Conservation (phyloP, 1,284 basidiomycete species). For the Rhodotorula sp. region DNA sequence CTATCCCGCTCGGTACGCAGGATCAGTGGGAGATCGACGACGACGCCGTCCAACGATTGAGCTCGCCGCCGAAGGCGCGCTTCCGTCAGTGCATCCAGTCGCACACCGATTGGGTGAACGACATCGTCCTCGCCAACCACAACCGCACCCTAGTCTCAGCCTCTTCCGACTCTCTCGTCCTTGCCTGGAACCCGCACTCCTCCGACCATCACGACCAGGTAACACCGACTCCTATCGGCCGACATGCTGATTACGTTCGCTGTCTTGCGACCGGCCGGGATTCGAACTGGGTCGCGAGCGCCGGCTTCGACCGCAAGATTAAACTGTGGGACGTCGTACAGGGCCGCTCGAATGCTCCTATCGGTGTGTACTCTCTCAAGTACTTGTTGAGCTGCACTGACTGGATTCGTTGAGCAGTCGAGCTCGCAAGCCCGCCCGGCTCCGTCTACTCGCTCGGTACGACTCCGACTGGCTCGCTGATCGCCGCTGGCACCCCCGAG, state of each 20-base stretch:
- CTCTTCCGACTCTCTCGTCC: constrained; percentile 92
- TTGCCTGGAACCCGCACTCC: constrained; percentile 88
- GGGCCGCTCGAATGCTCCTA: constrained; percentile 47
- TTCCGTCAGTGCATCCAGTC: constrained; percentile 83
- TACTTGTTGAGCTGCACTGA: constrained; percentile 43
- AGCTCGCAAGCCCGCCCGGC: constrained; percentile 39
- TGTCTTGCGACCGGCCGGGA: constrained; percentile 72
- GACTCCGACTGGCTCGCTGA: constrained; percentile 71
- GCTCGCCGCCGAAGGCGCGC: constrained; percentile 18
- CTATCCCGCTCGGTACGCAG: constrained; percentile 59
- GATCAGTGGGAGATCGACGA: constrained; percentile 74
- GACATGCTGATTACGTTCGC: constrained; percentile 88
- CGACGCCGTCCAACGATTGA: constrained; percentile 32
- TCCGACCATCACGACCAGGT: constrained; percentile 56
- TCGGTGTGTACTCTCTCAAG: constrained; percentile 59
- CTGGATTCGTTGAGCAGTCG: constrained; percentile 47
- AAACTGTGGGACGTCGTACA: constrained; percentile 85
- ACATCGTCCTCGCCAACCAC: constrained; percentile 85
- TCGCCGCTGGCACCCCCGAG: constrained; percentile 89
- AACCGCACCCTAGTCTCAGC: constrained; percentile 93
- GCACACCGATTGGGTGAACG: constrained; percentile 84
- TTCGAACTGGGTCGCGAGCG: constrained; percentile 84
- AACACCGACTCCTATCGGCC: constrained; percentile 68
- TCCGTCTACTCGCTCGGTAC: constrained; percentile 52
- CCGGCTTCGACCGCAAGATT: constrained; percentile 89